Conservation (phyloP, 495 filamentous ascomycete genomes). For the Jackrogersella minutella region DNA sequence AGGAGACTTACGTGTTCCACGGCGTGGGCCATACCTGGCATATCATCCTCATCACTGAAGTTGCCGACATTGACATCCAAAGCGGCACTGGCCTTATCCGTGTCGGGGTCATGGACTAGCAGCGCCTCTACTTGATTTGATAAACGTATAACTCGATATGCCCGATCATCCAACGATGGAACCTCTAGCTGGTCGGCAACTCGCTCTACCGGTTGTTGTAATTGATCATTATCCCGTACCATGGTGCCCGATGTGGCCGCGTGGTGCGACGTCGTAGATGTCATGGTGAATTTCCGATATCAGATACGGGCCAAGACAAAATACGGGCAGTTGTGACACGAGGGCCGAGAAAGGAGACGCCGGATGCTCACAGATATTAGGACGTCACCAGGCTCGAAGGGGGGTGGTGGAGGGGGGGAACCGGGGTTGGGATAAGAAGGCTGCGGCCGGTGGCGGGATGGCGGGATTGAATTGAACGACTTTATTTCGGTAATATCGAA, state of each 20-base stretch:
- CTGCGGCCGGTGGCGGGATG: conserved; percentile 28
- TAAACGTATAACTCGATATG: conserved; percentile 86
- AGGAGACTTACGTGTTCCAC: conserved; percentile 68
- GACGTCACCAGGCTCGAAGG: conserved; percentile 13
- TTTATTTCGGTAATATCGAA: conserved; percentile 31
- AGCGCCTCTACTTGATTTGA: conserved; percentile 92
- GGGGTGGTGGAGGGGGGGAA: no score
- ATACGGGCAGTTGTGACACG: conserved; percentile 13
- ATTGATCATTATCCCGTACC: conserved; percentile 34
- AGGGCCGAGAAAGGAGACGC: neutral
- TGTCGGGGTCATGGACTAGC: conserved; percentile 92
- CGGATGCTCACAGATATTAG: neutral
- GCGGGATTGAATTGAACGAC: conserved; percentile 25
- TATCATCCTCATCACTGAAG: conserved; percentile 88
- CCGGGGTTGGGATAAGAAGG: conserved; percentile 12
- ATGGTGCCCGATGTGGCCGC: conserved; percentile 20
- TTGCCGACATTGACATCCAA: conserved; percentile 96
- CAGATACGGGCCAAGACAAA: conserved; percentile 1
- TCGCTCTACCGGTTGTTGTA: conserved; percentile 63
- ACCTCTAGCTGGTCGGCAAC: conserved; percentile 85
- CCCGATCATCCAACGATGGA: conserved; percentile 86
- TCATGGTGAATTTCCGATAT: conserved; percentile 28
- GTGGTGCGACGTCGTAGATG: conserved; percentile 29
- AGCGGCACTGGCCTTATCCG: conserved; percentile 95
- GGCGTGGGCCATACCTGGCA: conserved; percentile 94